Evolutionary conservation across 495 filamentous ascomycete species (phyloP), one percentile per base, ranked within the genome.

Genomic region (Xylaria grammica): DNA sequence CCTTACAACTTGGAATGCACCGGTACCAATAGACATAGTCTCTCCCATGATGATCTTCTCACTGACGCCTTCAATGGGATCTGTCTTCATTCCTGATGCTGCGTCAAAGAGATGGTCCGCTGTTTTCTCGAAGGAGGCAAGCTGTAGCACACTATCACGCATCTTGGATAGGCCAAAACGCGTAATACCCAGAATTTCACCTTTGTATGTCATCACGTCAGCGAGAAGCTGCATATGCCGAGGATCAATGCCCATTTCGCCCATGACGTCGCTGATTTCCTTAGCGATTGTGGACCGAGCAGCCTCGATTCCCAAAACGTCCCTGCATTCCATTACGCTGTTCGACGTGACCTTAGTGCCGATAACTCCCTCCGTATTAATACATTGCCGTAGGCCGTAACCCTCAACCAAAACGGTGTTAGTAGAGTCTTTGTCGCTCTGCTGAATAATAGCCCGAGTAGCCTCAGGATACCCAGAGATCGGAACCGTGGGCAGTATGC

Each of bases 201-300:
- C 95, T 78, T 96, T 97, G 84, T 94, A 98, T 6, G 95, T 99
- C 95, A 99, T 99, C 38, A 97, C 93, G 63, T 99, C 96, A n/a
- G 95, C 94, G 17, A 99, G 85, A 8, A 99, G 86, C 74, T 97
- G 91, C 94, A 99, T 97, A 83, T 99, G 95, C 34, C 96, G 90
- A 29, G 95, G 95, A 81, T 99, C 95, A 68, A 99, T 97, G 78
- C 88, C 87, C 95, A 99, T 97, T 71, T 87, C 86, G 49, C 82
- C 85, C 93, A 97, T 97, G 72, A 97, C 93, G 22, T 75, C 75
- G 53, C 80, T 78, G 71, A 97, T 96, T 79, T 97, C 93, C 19
- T 78, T 79, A 46, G 93, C 85, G 70, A 97, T 96, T 15, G 91
- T 94, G 10, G 81, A 83, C 46, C 93, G 89, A 13, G 95, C 95